Evolutionary conservation across 2,329 filamentous ascomycete species (phyloP).

Genomic region (Blastomyces gilchristii): DNA sequence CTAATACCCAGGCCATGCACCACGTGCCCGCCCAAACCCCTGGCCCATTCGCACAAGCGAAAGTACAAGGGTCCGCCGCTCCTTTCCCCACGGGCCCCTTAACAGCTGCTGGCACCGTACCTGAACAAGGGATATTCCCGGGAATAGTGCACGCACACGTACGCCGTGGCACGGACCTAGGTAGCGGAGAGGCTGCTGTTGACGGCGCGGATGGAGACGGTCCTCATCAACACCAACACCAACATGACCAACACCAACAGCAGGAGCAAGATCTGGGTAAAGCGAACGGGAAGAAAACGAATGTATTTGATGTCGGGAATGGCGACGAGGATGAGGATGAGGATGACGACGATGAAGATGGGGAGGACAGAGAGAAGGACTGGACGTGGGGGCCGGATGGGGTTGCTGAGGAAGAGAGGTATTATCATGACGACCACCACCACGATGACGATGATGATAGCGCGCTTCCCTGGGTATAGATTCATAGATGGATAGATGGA

Average conservation of each 20-base stretch:
- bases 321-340: neutral
- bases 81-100: slow-evolving; percentile 6
- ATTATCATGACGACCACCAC: slow-evolving; percentile 3
- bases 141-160: slow-evolving; percentile 32
- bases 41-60: neutral
- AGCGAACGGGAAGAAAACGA: neutral
- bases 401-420: neutral
- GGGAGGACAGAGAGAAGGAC: neutral
- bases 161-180: slow-evolving; percentile 9
- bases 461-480: neutral
- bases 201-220: neutral
- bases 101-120: slow-evolving; percentile 11
- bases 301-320: neutral
- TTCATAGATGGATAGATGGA: neutral
- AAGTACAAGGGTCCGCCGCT: slow-evolving; percentile 8
- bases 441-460: neutral
- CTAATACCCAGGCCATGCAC: slow-evolving; percentile 6
- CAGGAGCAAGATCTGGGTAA: no score
- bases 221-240: neutral
- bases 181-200: neutral
- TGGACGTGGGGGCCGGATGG: slow-evolving; percentile 1
- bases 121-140: slow-evolving; percentile 35
- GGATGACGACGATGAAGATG: neutral
- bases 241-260: neutral
- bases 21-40: neutral